Conservation (phyloP, 148 eudicot genomes). For the Gaultheria prostrata region DNA sequence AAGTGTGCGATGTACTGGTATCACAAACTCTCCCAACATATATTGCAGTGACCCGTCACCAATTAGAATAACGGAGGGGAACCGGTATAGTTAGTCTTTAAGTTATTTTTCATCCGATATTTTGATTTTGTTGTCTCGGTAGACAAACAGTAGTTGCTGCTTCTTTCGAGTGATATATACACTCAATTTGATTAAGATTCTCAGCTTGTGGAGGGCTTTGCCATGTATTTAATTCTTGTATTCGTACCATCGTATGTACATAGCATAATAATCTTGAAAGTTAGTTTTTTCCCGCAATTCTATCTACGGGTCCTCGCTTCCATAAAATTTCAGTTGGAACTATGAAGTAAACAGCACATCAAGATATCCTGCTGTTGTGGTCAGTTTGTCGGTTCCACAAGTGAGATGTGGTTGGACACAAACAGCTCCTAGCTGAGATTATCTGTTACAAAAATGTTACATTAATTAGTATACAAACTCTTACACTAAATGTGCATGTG, state of each 20-base stretch:
- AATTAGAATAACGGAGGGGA: neutral
- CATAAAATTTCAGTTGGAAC: neutral
- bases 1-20: neutral
- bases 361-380: neutral
- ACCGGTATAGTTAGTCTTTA: neutral
- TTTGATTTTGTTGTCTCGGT: neutral
- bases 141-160: neutral
- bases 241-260: neutral
- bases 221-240: neutral
- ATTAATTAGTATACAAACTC: too few species aligned
- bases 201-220: neutral
- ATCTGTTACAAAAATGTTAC: too few species aligned
- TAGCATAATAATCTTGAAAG: neutral
- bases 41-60: neutral
- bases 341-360: neutral
- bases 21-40: constrained; percentile 9
- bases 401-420: neutral
- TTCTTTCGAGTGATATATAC: neutral
- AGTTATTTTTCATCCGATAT: neutral
- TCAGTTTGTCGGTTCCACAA: neutral
- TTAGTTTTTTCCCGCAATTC: neutral
- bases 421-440: neutral
- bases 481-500: too few species aligned
- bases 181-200: neutral
- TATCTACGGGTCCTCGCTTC: neutral